Evolutionary conservation across 2,329 filamentous ascomycete genomes (phyloP).

Genomic region (Penicillium corylophilum): DNA sequence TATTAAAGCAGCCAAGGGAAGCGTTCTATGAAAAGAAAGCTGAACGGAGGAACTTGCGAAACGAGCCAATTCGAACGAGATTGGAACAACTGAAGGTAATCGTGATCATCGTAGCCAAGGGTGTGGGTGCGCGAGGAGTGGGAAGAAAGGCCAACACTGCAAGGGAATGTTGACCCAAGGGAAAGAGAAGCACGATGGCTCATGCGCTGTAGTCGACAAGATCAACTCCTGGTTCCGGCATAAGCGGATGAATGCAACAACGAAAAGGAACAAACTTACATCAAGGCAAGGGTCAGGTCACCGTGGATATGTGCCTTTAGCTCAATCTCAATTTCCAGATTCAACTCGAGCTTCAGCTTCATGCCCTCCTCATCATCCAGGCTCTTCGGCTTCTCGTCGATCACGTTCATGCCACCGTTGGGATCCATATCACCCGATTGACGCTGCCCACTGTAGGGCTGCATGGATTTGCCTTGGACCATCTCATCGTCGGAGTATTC

Average conservation of each 20-base stretch:
- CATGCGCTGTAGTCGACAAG: conserved; percentile 20
- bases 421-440: conserved; percentile 26
- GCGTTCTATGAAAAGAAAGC: conserved; percentile 12
- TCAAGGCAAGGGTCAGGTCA: conserved; percentile 57
- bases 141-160: neutral
- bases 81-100: conserved; percentile 2
- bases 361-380: conserved; percentile 46
- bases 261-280: conserved; percentile 36
- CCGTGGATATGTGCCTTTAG: conserved; percentile 66
- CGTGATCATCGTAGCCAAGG: conserved; percentile 15
- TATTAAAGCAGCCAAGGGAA: neutral
- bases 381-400: conserved; percentile 28
- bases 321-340: conserved; percentile 63
- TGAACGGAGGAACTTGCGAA: neutral
- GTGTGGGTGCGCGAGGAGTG: neutral
- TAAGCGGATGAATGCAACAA: conserved; percentile 14
- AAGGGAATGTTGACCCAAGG: neutral
- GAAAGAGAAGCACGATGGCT: conserved; percentile 2
- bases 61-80: neutral
- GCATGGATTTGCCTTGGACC: conserved; percentile 22
- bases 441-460: conserved; percentile 24
- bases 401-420: conserved; percentile 27
- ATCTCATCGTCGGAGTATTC: conserved; percentile 25
- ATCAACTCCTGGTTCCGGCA: conserved; percentile 27
- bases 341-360: conserved; percentile 58